Evolutionary conservation across 495 filamentous ascomycete species (phyloP).

Genomic region (Annulohypoxylon maeteangense): DNA sequence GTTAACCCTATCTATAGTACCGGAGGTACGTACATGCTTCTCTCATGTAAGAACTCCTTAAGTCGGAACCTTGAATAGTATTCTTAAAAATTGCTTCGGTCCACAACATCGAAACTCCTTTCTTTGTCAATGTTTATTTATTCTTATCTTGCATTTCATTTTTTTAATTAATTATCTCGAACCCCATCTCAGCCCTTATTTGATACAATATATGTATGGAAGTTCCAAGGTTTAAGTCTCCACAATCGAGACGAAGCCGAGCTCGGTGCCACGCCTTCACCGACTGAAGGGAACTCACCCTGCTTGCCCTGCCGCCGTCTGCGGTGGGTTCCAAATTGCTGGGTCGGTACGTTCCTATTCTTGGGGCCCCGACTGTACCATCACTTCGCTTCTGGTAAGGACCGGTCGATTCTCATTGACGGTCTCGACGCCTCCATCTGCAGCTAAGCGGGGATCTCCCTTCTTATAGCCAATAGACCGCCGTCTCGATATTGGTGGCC

Average conservation of each 20-base stretch:
- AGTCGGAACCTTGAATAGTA: neutral
- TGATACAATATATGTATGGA: conserved; percentile 21
- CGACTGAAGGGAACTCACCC: conserved; percentile 25
- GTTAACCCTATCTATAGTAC: conserved; percentile 15
- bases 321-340: conserved; percentile 45
- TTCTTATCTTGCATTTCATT: neutral
- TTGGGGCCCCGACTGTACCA: conserved; percentile 33
- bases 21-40: neutral
- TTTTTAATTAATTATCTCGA: neutral
- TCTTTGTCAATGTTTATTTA: neutral
- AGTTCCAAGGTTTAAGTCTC: conserved; percentile 7
- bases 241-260: conserved; percentile 20
- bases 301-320: conserved; percentile 19
- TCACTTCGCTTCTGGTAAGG: conserved; percentile 37
- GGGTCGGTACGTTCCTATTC: conserved; percentile 43
- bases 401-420: conserved; percentile 38
- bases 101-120: neutral
- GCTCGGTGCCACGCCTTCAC: conserved; percentile 28
- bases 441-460: conserved; percentile 37
- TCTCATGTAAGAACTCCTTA: neutral
- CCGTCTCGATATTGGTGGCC: conserved; percentile 34
- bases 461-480: conserved; percentile 28
- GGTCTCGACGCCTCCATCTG: conserved; percentile 43
- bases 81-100: neutral
- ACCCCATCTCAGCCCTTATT: conserved; percentile 1